phyloP scores from a whole-genome alignment of 2,329 filamentous ascomycete genomes.

The Fusarium globosum region DNA sequence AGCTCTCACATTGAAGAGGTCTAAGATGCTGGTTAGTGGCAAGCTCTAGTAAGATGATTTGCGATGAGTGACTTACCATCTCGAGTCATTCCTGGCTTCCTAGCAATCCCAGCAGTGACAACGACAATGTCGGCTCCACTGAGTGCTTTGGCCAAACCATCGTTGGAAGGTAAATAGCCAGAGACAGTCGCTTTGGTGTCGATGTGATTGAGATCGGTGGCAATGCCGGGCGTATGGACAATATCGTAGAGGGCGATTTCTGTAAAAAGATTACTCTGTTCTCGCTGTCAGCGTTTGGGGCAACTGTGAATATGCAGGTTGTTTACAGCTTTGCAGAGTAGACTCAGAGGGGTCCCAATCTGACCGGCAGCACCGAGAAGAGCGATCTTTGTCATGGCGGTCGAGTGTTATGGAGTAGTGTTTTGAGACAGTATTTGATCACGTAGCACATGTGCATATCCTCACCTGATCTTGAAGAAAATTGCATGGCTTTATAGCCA shows the following conservation, averaged over 20 bases:
- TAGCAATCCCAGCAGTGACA: not conserved
- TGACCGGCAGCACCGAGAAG: not conserved
- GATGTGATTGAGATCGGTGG: not conserved
- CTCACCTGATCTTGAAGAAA: too few species aligned
- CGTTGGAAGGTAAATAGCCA: not conserved
- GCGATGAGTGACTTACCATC: not conserved
- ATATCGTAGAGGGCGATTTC: not conserved
- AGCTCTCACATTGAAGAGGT: not conserved
- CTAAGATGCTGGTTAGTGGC: not conserved
- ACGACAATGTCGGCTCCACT: not conserved
- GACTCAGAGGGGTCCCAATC: not conserved
- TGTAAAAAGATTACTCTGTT: not conserved
- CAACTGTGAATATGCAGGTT: too few species aligned
- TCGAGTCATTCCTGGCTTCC: not conserved
- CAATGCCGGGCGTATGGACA: not conserved
- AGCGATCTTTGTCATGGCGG: not conserved
- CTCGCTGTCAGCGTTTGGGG: not conserved
- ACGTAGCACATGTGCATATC: too few species aligned
- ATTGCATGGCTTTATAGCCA: not conserved
- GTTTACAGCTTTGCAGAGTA: not conserved
- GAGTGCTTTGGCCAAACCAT: not conserved
- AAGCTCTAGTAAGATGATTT: not conserved
- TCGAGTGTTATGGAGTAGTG: not conserved
- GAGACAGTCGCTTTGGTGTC: not conserved
- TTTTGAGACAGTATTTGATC: not conserved